phyloP scores from a whole-genome alignment of 2,329 filamentous ascomycete genomes.

The Stromatinia cepivora region DNA sequence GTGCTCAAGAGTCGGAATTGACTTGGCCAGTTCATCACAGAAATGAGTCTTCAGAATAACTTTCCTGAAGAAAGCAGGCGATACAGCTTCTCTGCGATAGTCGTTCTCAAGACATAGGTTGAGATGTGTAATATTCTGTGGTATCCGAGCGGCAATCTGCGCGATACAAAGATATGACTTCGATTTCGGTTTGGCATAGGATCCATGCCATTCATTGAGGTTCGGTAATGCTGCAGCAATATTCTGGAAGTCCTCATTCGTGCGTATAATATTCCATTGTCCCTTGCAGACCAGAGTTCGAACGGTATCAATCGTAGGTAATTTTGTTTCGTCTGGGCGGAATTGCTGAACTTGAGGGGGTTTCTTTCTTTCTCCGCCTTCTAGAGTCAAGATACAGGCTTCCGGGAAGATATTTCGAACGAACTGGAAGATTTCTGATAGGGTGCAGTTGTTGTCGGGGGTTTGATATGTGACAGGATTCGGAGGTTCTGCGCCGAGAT shows the following conservation, averaged over 20 bases:
- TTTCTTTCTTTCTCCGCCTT: constrained; percentile 76
- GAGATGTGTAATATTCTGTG: constrained; percentile 59
- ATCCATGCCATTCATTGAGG: constrained; percentile 55
- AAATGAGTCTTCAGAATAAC: constrained; percentile 60
- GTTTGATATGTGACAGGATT: constrained; percentile 60
- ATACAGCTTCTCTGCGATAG: constrained; percentile 63
- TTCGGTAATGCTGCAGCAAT: constrained; percentile 65
- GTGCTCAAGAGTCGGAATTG: constrained; percentile 63
- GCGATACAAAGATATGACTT: constrained; percentile 73
- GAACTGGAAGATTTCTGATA: constrained; percentile 69
- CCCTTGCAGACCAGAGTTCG: constrained; percentile 70
- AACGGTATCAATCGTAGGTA: constrained; percentile 49
- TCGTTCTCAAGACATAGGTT: constrained; percentile 72
- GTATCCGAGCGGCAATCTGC: constrained; percentile 59
- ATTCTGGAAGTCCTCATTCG: constrained; percentile 60
- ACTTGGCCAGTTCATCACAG: constrained; percentile 61
- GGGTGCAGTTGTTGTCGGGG: constrained; percentile 64
- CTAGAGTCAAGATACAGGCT: constrained; percentile 66
- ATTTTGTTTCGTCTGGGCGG: constrained; percentile 22
- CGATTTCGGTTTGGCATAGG: constrained; percentile 68
- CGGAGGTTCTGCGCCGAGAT: constrained; percentile 43
- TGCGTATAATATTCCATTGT: constrained; percentile 74
- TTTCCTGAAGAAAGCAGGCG: constrained; percentile 62
- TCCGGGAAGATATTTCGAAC: constrained; percentile 56
- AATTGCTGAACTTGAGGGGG: constrained; percentile 67